These are phyloP conservation scores for Echium plantagineum DNA, from an alignment of 257 asterid species.

Conservation along the genomic window DNA sequence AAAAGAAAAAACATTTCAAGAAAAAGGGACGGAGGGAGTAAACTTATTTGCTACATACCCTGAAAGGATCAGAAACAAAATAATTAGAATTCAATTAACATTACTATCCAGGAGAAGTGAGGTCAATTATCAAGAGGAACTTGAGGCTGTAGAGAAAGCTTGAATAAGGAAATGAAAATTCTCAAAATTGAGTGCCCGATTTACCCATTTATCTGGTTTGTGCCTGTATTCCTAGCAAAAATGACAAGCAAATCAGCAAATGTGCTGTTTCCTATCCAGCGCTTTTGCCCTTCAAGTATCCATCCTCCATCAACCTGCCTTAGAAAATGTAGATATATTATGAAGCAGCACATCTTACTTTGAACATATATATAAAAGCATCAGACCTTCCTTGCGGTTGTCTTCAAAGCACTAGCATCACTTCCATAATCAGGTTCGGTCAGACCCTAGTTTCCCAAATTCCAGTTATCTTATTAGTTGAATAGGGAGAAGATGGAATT, in stretches of 20 bases:
- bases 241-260: constrained; percentile 80
- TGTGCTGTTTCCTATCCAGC: constrained; percentile 98
- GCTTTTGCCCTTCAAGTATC: constrained; percentile 92
- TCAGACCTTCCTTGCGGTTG: constrained; percentile 81
- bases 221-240: constrained; percentile 66
- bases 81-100: background rate
- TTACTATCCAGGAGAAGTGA: background rate
- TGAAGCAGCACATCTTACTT: background rate
- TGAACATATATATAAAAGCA: constrained; percentile 3
- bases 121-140: background rate
- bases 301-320: constrained; percentile 92
- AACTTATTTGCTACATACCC: background rate
- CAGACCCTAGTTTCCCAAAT: constrained; percentile 45
- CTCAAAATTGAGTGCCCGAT: background rate
- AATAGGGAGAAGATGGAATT: background rate
- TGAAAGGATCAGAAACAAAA: background rate
- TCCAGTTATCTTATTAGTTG: constrained; percentile 9
- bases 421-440: constrained; percentile 97
- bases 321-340: background rate
- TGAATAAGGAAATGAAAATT: background rate
- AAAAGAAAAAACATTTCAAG: background rate
- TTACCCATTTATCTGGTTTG: constrained; percentile 88
- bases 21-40: background rate
- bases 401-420: constrained; percentile 81
- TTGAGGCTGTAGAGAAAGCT: background rate